phyloP scores from a whole-genome alignment of 495 filamentous ascomycete species.

The Xylaria telfairii region DNA sequence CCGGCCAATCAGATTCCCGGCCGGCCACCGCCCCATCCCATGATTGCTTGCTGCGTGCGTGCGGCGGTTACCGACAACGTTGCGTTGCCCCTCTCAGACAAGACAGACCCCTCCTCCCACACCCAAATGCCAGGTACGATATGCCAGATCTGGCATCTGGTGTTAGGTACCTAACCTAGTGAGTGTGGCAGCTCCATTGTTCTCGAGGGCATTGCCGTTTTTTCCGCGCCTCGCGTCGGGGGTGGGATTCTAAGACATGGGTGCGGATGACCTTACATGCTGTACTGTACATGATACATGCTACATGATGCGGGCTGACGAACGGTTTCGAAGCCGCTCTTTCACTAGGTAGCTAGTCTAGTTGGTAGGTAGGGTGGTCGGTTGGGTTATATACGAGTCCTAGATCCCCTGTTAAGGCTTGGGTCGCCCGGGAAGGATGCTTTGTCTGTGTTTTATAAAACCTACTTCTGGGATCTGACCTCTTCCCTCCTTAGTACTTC shows the following conservation, averaged over 20 bases:
- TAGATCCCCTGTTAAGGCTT: neutral
- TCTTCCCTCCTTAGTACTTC: too few species aligned
- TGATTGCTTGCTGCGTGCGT: neutral
- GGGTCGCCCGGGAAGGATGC: neutral
- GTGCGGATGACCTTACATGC: neutral
- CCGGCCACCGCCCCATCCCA: neutral
- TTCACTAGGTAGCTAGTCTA: too few species aligned
- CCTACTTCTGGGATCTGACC: neutral
- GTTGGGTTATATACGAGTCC: neutral
- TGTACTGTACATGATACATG: too few species aligned
- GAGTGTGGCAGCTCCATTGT: neutral
- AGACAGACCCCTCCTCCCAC: too few species aligned
- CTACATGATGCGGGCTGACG: neutral
- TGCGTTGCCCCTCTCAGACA: neutral
- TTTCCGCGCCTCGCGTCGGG: neutral
- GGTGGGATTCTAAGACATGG: neutral
- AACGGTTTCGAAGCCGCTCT: neutral
- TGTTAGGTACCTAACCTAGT: neutral
- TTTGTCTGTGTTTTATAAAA: neutral
- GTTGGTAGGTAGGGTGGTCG: too few species aligned
- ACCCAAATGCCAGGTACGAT: too few species aligned
- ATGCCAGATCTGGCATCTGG: too few species aligned
- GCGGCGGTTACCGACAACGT: neutral
- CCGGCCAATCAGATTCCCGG: neutral
- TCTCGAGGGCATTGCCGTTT: conserved; percentile 1